Conservation (phyloP, 75 land plant genomes). For the Ceratopteris richardii region DNA sequence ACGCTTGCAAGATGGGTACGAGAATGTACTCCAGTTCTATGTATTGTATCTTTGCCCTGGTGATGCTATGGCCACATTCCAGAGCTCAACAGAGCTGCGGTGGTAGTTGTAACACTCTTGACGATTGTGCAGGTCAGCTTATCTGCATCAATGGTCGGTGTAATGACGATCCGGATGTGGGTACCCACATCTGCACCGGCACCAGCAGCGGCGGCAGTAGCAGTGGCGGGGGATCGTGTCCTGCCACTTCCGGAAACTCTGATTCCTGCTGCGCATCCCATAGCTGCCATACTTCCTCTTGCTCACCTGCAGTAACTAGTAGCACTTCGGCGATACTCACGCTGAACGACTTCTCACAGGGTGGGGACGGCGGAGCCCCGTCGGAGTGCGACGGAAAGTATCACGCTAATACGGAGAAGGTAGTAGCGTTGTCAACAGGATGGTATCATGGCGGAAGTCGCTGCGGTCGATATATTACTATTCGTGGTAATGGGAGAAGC, state of each 20-base stretch:
- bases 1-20: too few relatives aligned
- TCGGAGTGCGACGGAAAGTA: conserved; percentile 29
- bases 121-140: conserved; percentile 25
- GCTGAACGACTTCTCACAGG: too few relatives aligned
- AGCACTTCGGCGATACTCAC: conserved; percentile 24
- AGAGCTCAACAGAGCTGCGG: not conserved
- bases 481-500: conserved; percentile 8
- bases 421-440: conserved; percentile 61
- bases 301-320: conserved; percentile 28
- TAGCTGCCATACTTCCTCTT: conserved; percentile 1
- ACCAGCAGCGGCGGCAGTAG: not conserved
- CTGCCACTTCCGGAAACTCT: not conserved
- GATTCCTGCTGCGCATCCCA: not conserved
- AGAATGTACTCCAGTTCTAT: too few relatives aligned
- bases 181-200: too few relatives aligned
- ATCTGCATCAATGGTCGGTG: too few relatives aligned
- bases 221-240: not conserved
- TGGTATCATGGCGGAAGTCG: conserved; percentile 31
- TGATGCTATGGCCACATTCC: too few relatives aligned
- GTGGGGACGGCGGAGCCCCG: too few relatives aligned
- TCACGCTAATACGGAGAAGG: conserved; percentile 25
- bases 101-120: conserved; percentile 6
- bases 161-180: too few relatives aligned
- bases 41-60: too few relatives aligned
- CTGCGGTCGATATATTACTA: too few relatives aligned